Conservation (phyloP, 2,329 filamentous ascomycete genomes). For the Cryoendolithus antarcticus region DNA sequence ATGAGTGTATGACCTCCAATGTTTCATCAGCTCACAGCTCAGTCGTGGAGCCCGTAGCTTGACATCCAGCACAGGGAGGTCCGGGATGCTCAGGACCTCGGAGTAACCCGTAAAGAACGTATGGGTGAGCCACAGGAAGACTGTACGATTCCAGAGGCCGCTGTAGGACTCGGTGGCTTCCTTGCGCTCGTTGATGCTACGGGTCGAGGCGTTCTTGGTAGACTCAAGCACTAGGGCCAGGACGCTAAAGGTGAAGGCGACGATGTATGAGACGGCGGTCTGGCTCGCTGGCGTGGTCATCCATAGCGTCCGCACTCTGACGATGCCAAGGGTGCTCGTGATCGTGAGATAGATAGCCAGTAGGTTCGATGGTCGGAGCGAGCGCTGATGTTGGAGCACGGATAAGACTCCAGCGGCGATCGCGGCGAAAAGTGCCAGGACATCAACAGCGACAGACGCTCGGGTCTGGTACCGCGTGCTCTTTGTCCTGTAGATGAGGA, state of each 20-base stretch:
- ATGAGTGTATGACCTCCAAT: conserved; percentile 8
- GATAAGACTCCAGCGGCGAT: too few species aligned
- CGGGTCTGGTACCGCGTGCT: too few species aligned
- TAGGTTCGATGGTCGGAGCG: conserved; percentile 5
- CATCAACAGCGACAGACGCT: too few species aligned
- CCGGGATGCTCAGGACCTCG: conserved; percentile 11
- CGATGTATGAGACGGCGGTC: conserved; percentile 25
- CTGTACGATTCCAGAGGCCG: conserved; percentile 16
- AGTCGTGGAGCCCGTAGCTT: conserved; percentile 7
- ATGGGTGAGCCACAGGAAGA: conserved; percentile 28
- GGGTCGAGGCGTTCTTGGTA: conserved; percentile 32
- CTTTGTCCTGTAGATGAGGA: too few species aligned
- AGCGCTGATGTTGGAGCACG: conserved; percentile 5
- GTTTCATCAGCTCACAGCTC: neutral
- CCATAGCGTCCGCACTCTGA: conserved; percentile 7
- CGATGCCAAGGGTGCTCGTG: conserved; percentile 4
- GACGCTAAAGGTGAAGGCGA: conserved; percentile 26
- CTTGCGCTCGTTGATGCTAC: conserved; percentile 24
- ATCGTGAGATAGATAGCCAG: conserved; percentile 7
- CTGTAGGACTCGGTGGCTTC: conserved; percentile 10
- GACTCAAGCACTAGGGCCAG: conserved; percentile 28
- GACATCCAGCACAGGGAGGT: conserved; percentile 13
- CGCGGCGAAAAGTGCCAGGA: too few species aligned
- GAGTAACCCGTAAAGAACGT: conserved; percentile 20
- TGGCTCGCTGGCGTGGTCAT: conserved; percentile 23